A percentile compares a stretch with the other conserved stretches of the same genome.
phyloP scores from a whole-genome alignment of 2,329 filamentous ascomycete species.

The Penicillium freii region DNA sequence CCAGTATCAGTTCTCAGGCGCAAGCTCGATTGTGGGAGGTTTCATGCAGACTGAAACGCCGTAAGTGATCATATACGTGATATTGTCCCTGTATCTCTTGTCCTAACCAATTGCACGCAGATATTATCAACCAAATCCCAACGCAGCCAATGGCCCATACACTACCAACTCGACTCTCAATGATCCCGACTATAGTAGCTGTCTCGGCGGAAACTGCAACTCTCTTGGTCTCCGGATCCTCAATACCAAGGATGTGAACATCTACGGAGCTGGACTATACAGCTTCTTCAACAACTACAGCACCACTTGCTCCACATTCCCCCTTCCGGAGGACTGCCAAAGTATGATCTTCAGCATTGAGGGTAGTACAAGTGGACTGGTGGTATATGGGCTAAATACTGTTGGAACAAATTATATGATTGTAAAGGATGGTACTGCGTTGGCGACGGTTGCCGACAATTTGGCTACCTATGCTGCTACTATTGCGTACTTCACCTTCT shows the following conservation, averaged over 20 bases:
- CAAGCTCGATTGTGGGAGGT: conserved; percentile 33
- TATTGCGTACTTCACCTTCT: conserved; percentile 42
- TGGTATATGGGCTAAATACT: conserved; percentile 51
- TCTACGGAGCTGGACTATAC: conserved; percentile 56
- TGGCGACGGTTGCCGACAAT: conserved; percentile 49
- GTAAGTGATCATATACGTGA: conserved; percentile 17
- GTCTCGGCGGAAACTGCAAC: conserved; percentile 36
- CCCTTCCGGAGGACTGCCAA: conserved; percentile 47
- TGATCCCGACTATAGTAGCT: conserved; percentile 38
- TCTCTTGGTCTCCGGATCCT: conserved; percentile 52
- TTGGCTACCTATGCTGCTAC: conserved; percentile 46
- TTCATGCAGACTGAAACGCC: conserved; percentile 43
- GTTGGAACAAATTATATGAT: conserved; percentile 49
- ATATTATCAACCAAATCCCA: conserved; percentile 42
- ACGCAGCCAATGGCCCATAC: conserved; percentile 35
- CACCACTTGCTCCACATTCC: conserved; percentile 43
- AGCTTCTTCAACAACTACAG: conserved; percentile 56
- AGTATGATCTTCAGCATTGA: conserved; percentile 50
- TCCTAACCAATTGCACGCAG: conserved; percentile 11
- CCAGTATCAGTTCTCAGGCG: conserved; percentile 48
- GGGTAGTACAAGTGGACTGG: conserved; percentile 30
- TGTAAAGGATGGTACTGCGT: conserved; percentile 42
- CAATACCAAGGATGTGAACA: conserved; percentile 43
- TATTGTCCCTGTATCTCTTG: not conserved
- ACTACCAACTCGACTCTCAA: conserved; percentile 29